These are phyloP conservation scores for Neoarthrinium moseri DNA, from an alignment of 2,329 filamentous ascomycete genomes.

Conservation along the genomic window DNA sequence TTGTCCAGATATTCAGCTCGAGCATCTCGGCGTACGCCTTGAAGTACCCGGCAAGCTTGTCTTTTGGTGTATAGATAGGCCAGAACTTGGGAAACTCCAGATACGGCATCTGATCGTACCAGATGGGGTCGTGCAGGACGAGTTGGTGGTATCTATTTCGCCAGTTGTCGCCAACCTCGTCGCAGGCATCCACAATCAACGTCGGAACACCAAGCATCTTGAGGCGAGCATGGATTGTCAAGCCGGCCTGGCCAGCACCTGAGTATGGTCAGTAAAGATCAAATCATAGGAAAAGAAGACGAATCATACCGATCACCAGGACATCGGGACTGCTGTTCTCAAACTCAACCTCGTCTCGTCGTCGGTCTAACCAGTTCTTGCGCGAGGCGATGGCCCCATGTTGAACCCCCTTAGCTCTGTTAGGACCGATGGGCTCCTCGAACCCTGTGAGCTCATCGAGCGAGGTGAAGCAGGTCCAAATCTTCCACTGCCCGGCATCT, in stretches of 20 bases:
- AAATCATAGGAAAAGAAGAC: neutral
- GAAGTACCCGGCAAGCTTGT: constrained; percentile 65
- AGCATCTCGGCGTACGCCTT: constrained; percentile 59
- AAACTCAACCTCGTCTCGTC: constrained; percentile 45
- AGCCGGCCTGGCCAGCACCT: constrained; percentile 56
- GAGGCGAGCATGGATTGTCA: constrained; percentile 50
- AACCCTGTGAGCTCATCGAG: constrained; percentile 43
- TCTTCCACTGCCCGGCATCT: constrained; percentile 45
- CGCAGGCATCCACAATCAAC: constrained; percentile 50
- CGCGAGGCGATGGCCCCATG: constrained; percentile 44
- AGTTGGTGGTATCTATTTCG: constrained; percentile 54
- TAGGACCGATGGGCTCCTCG: constrained; percentile 38
- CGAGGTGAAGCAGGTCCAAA: constrained; percentile 54
- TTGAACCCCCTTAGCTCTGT: constrained; percentile 45
- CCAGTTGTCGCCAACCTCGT: constrained; percentile 59
- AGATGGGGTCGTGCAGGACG: constrained; percentile 64
- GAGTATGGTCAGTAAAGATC: neutral
- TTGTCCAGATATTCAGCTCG: constrained; percentile 65
- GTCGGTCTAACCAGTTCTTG: constrained; percentile 53
- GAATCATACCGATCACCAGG: constrained; percentile 47
- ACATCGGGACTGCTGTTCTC: constrained; percentile 47
- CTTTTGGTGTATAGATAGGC: constrained; percentile 67
- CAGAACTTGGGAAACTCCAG: constrained; percentile 59
- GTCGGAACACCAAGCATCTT: constrained; percentile 54
- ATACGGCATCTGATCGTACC: constrained; percentile 58